phyloP scores from a whole-genome alignment of 2,329 filamentous ascomycete species.

The Daldinia sp. region DNA sequence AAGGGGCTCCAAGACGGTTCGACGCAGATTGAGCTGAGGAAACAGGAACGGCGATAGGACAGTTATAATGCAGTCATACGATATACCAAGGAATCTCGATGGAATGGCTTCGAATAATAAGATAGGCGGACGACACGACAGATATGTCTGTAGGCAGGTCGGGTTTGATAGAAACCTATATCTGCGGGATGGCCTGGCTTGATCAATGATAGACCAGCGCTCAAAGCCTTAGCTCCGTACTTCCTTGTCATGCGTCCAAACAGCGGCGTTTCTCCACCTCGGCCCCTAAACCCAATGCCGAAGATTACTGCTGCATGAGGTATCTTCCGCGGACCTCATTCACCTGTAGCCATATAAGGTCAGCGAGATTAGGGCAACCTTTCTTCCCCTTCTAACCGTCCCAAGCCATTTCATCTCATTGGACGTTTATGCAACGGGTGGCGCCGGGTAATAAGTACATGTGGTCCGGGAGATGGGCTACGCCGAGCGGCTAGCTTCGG shows the following conservation, averaged over 20 bases:
- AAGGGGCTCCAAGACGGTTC: not conserved
- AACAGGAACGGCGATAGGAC: not conserved
- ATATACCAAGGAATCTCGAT: conserved; percentile 8
- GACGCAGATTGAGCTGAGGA: not conserved
- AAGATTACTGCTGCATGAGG: conserved; percentile 18
- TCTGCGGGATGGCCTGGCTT: not conserved
- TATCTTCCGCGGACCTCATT: conserved; percentile 6
- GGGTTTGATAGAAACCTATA: not conserved
- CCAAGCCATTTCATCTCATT: conserved; percentile 25
- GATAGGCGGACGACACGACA: not conserved
- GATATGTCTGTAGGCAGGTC: not conserved
- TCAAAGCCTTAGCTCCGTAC: conserved; percentile 2
- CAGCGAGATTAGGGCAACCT: conserved; percentile 17
- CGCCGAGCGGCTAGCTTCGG: conserved; percentile 43
- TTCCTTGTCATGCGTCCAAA: not conserved
- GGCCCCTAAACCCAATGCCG: conserved; percentile 26
- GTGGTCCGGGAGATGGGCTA: conserved; percentile 2
- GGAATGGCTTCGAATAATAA: conserved; percentile 2
- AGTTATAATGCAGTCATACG: not conserved
- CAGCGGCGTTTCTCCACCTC: conserved; percentile 21
- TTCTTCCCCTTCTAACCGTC: conserved; percentile 33
- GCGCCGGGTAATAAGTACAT: conserved; percentile 36
- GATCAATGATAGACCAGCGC: conserved; percentile 8
- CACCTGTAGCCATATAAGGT: conserved; percentile 23
- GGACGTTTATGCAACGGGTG: conserved; percentile 35